Evolutionary conservation across 805 yeast genomes (phyloP), one percentile per base, ranked within the genome.

Genomic region (Candida maesae): DNA sequence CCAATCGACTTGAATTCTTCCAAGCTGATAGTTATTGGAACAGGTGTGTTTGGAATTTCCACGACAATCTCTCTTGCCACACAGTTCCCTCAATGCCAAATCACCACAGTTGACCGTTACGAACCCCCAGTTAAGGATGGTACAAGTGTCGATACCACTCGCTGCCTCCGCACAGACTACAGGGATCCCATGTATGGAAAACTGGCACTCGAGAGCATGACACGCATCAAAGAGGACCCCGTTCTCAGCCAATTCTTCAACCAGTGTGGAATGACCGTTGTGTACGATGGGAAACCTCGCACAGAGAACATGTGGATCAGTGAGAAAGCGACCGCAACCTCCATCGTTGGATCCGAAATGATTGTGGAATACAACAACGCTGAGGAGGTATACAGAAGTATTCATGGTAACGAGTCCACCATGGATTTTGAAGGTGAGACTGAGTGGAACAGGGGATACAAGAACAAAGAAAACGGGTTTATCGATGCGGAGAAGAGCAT

Each of bases 41-140:
- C 73, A 12, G 78, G 78, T n/a, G 73, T 66, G 8, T 71, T 69
- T 59, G 77, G 77, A 1, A 55, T 71, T 5, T 70, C 76, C 26
- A 61, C 68, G 4, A 76, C 77, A 1, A 27, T 47, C 19, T 43
- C 51, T 14, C 19, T 47, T 7, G 47, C 42, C 8, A 20, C 41
- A 12, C 34, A 38, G n/a, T 23, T 43, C 24, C 51, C 51, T 2
- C 14, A 21, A 2, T 25, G 40, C 6, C 35, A 36, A 5, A 36
- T 46, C 15, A 28, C 38, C 9, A 36, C 45, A n/a, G 25, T 49
- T 27, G 52, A 49, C 35, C 29, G 50, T 12, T 43, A 38, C 28
- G 52, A 46, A 26, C 52, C 50, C 4, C 52, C 50, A 26, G 50
- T 46, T 3, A 23, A 33, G 3, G 50, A 49, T 31, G 45, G 42